Percentiles rank a stretch among this genome's conserved stretches.
phyloP scores from a whole-genome alignment of 1,284 basidiomycete genomes.

The Heliocybe sulcata region DNA sequence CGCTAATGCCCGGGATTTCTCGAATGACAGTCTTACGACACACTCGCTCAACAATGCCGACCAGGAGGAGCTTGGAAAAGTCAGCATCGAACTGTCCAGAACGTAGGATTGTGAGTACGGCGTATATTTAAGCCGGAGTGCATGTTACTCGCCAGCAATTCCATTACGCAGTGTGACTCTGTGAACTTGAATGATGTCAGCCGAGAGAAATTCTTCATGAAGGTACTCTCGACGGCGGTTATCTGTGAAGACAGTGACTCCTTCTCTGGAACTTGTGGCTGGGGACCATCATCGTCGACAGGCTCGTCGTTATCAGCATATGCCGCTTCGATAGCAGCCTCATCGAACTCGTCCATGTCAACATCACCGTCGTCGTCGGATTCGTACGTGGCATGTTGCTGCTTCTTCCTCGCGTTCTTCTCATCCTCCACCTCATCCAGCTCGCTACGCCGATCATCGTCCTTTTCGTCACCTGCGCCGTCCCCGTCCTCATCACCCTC shows the following conservation, averaged over 20 bases:
- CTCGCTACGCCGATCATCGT: conserved; percentile 51
- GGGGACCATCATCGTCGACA: conserved; percentile 17
- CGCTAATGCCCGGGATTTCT: conserved; percentile 81
- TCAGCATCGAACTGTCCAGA: conserved; percentile 49
- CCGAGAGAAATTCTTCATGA: conserved; percentile 44
- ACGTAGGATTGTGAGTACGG: conserved; percentile 6
- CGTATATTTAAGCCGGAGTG: neutral
- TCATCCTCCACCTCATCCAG: conserved; percentile 70
- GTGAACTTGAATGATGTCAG: conserved; percentile 77
- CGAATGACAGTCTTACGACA: conserved; percentile 82
- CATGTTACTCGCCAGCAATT: conserved; percentile 63
- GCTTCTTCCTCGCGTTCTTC: conserved; percentile 61
- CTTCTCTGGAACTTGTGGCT: conserved; percentile 12
- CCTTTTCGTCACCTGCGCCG: conserved; percentile 39
- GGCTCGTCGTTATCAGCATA: conserved; percentile 42
- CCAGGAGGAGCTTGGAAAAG: conserved; percentile 86
- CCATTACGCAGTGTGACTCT: conserved; percentile 67
- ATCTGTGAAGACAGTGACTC: conserved; percentile 32
- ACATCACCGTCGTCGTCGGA: conserved; percentile 46
- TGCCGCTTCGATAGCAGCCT: conserved; percentile 66
- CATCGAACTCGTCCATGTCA: conserved; percentile 44
- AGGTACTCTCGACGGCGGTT: conserved; percentile 32
- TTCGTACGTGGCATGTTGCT: conserved; percentile 65
- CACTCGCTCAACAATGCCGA: conserved; percentile 84
- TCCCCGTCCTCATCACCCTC: conserved; percentile 39